phyloP scores from a whole-genome alignment of 1,139 yeast genomes.

The Protomyces arabidopsidicola region DNA sequence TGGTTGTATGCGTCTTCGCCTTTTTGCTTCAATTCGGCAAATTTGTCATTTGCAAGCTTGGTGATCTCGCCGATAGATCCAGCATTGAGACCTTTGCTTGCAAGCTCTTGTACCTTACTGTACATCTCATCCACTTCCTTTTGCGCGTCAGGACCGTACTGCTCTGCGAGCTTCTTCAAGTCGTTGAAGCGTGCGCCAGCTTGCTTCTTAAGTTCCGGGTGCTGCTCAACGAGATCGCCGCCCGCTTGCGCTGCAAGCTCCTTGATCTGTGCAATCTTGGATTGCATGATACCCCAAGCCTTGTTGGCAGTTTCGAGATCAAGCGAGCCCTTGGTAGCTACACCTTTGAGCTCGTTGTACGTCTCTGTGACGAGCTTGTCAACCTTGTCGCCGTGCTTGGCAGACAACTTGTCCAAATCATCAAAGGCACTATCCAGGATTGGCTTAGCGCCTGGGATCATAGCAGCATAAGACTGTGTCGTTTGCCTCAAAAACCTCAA shows the following conservation, averaged over 20 bases:
- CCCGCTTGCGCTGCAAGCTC: slow-evolving; percentile 19
- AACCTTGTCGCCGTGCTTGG: slow-evolving; percentile 28
- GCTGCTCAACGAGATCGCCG: slow-evolving; percentile 21
- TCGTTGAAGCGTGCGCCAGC: slow-evolving; percentile 15
- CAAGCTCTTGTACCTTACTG: slow-evolving; percentile 22
- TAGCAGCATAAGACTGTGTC: slow-evolving; percentile 22
- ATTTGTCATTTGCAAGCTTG: slow-evolving; percentile 9
- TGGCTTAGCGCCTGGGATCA: slow-evolving; percentile 28
- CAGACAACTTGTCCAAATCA: slow-evolving; percentile 22
- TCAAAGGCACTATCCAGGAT: slow-evolving; percentile 23
- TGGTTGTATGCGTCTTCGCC: slow-evolving; percentile 18
- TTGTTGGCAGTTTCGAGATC: slow-evolving; percentile 19
- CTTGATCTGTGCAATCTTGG: slow-evolving; percentile 15
- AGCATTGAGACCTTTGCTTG: slow-evolving; percentile 21
- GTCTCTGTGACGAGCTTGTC: slow-evolving; percentile 27
- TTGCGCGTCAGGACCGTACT: slow-evolving; percentile 27
- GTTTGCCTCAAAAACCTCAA: slow-evolving; percentile 8
- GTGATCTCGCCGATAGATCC: slow-evolving; percentile 18
- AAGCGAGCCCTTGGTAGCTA: slow-evolving; percentile 12
- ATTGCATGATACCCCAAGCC: slow-evolving; percentile 21
- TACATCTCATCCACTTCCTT: slow-evolving; percentile 23
- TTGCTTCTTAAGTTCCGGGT: slow-evolving; percentile 25
- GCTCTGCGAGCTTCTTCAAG: slow-evolving; percentile 17
- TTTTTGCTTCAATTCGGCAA: slow-evolving; percentile 20
- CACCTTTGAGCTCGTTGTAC: slow-evolving; percentile 17